Evolutionary conservation across 1,284 basidiomycete genomes (phyloP).

Genomic region (Ceratobasidium papillatum): DNA sequence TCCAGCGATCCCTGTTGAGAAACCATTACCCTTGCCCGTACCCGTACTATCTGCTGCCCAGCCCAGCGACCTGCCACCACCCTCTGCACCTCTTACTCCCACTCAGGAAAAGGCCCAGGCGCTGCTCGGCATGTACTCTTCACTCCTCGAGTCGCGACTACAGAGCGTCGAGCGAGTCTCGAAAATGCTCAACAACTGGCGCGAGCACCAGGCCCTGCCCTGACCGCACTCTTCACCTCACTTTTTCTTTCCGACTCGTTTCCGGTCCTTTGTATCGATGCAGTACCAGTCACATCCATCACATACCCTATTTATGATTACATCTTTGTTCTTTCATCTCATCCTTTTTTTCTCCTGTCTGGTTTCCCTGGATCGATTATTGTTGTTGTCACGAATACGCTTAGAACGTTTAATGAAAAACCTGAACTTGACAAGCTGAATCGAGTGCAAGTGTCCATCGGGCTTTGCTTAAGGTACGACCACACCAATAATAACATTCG

Average conservation of each 20-base stretch:
- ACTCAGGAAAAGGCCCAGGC: slow-evolving; percentile 12
- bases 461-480: background rate
- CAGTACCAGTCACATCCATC: slow-evolving; percentile 30
- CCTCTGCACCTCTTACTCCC: background rate
- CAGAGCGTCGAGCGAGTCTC: slow-evolving; percentile 38
- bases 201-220: slow-evolving; percentile 14
- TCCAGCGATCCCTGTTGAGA: background rate
- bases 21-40: background rate
- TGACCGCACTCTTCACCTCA: background rate
- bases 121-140: slow-evolving; percentile 31
- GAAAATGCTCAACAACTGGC: slow-evolving; percentile 30
- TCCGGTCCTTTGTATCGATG: background rate
- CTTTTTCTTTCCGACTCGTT: background rate
- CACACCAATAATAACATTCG: background rate
- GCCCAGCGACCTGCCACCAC: background rate
- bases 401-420: slow-evolving; percentile 22
- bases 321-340: slow-evolving; percentile 17
- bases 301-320: slow-evolving; percentile 39
- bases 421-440: background rate
- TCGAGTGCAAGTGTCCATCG: background rate
- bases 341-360: slow-evolving; percentile 1
- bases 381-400: background rate
- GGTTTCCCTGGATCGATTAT: background rate
- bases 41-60: background rate
- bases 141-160: slow-evolving; percentile 29